These are phyloP conservation scores for Claviceps lovelessii DNA, from an alignment of 2,329 filamentous ascomycete species.

Conservation along the genomic window DNA sequence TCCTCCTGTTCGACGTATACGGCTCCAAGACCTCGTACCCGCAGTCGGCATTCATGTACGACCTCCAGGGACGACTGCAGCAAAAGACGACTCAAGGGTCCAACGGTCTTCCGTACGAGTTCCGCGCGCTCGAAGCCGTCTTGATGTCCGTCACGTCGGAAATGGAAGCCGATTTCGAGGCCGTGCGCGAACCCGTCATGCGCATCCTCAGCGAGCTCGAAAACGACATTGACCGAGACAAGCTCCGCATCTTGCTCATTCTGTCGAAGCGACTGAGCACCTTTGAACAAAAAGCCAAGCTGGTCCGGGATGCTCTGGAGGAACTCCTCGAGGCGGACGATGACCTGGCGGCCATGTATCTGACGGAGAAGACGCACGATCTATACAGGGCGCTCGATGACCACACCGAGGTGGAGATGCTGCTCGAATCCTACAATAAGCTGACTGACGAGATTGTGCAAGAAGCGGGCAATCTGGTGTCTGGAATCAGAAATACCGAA, in stretches of 20 bases:
- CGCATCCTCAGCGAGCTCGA: conserved; percentile 79
- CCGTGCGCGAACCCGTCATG: conserved; percentile 83
- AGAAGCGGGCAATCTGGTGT: conserved; percentile 81
- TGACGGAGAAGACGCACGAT: conserved; percentile 74
- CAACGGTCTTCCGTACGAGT: conserved; percentile 75
- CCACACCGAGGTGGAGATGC: conserved; percentile 92
- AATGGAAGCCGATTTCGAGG: conserved; percentile 86
- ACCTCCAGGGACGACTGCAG: conserved; percentile 80
- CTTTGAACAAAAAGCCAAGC: conserved; percentile 90
- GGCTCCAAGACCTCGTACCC: conserved; percentile 89
- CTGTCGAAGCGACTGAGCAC: conserved; percentile 91
- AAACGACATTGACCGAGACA: conserved; percentile 91
- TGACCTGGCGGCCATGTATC: conserved; percentile 86
- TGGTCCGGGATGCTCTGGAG: conserved; percentile 88
- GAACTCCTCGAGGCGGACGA: conserved; percentile 93
- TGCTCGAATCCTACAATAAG: conserved; percentile 94
- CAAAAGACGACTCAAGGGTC: conserved; percentile 50
- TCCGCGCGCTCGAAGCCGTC: conserved; percentile 87
- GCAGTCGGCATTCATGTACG: conserved; percentile 95
- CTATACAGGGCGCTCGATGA: conserved; percentile 63
- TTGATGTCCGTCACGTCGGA: conserved; percentile 86
- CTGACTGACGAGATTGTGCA: conserved; percentile 97
- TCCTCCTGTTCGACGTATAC: conserved; percentile 91
- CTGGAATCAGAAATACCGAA: conserved; percentile 91
- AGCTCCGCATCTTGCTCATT: conserved; percentile 77